phyloP scores from a whole-genome alignment of 176 grass and related monocot species.

The Cenchrus purpureus region DNA sequence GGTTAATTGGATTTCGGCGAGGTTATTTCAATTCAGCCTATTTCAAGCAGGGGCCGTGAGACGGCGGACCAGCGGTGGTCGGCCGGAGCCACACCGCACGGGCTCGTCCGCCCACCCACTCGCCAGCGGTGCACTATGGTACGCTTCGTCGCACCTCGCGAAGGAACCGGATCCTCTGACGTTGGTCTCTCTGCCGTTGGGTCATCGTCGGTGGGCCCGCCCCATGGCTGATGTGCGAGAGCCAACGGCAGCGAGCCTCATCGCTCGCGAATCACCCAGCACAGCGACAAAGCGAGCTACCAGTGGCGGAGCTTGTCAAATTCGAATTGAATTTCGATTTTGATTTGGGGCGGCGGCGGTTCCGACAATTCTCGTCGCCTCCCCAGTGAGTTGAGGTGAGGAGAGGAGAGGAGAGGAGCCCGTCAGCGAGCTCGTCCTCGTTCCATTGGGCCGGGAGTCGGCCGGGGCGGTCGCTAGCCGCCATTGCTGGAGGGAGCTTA shows the following conservation, averaged over 20 bases:
- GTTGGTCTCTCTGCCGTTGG: too few relatives aligned
- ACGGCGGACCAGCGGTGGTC: too few relatives aligned
- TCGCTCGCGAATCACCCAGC: neutral
- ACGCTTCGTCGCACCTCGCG: neutral
- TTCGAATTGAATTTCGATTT: constrained; percentile 23
- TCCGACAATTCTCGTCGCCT: neutral
- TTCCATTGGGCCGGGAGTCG: constrained; percentile 29
- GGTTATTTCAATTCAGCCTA: too few relatives aligned
- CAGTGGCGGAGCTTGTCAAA: constrained; percentile 25
- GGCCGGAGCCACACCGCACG: too few relatives aligned
- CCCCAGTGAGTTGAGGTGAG: neutral
- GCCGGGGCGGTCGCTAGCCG: neutral
- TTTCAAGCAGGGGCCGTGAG: too few relatives aligned
- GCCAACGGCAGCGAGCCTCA: too few relatives aligned
- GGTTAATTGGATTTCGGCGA: too few relatives aligned
- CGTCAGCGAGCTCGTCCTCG: neutral
- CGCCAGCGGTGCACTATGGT: too few relatives aligned
- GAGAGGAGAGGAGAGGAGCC: constrained; percentile 18
- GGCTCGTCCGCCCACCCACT: too few relatives aligned
- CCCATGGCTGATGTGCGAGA: too few relatives aligned
- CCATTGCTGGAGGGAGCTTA: constrained; percentile 11
- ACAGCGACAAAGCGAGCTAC: neutral
- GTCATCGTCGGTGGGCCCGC: too few relatives aligned
- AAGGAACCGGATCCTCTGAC: too few relatives aligned
- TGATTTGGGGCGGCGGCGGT: constrained; percentile 1